Percentiles rank a stretch among this genome's conserved stretches.
These are phyloP conservation scores for Gastrolobium bilobum DNA, from an alignment of 306 rosid genomes.

Conservation along the genomic window DNA sequence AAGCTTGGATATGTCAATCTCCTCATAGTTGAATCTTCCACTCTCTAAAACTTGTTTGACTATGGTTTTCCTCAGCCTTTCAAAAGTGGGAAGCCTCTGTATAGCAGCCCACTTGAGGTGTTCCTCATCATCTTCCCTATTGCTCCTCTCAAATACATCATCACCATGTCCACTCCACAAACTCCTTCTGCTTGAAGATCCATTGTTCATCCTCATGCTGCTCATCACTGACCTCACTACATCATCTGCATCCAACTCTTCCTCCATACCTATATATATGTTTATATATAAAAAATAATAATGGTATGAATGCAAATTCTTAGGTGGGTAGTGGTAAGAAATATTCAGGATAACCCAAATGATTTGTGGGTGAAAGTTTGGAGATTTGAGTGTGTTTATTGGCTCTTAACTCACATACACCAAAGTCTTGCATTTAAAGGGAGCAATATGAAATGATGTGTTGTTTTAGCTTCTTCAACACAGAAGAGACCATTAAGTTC, in stretches of 20 bases:
- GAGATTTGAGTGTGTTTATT: neutral
- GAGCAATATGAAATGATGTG: neutral
- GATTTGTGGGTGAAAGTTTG: neutral
- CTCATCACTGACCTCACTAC: conserved; percentile 47
- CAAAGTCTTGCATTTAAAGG: neutral
- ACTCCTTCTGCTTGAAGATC: conserved; percentile 59
- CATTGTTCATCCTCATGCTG: conserved; percentile 53
- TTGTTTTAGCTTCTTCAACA: neutral
- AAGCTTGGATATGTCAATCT: conserved; percentile 70
- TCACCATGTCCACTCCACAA: conserved; percentile 45
- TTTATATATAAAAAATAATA: too few species aligned
- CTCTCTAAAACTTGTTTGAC: conserved; percentile 62
- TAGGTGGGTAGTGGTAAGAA: neutral
- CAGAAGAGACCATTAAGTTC: neutral
- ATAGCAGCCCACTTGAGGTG: conserved; percentile 90
- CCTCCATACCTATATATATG: conserved; percentile 35
- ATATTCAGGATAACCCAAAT: neutral
- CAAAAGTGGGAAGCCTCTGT: conserved; percentile 90
- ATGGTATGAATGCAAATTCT: too few species aligned
- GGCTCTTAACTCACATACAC: neutral
- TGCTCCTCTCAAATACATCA: conserved; percentile 57
- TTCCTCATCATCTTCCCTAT: conserved; percentile 64
- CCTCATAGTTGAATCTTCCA: conserved; percentile 63
- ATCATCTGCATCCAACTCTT: conserved; percentile 42
- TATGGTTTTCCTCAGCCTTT: conserved; percentile 72